phyloP scores from a whole-genome alignment of 2,329 filamentous ascomycete species.

The Penicillium sp. region DNA sequence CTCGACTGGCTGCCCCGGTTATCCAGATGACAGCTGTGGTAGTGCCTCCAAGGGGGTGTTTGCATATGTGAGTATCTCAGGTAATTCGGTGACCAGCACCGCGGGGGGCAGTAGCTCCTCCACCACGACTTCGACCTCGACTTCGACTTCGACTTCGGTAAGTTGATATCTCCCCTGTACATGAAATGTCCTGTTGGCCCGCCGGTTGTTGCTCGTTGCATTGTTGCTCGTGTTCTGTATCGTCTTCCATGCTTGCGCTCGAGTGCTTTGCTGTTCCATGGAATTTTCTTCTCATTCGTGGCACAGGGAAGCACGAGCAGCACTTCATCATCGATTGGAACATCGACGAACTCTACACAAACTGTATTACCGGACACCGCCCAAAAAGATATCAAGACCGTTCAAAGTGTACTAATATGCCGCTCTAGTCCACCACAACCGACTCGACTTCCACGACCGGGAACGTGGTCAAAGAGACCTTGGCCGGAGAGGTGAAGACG shows the following conservation, averaged over 20 bases:
- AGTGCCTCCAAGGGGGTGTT: constrained; percentile 44
- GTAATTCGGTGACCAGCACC: constrained; percentile 40
- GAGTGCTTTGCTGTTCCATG: constrained; percentile 17
- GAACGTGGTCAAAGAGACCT: constrained; percentile 29
- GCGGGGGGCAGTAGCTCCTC: constrained; percentile 26
- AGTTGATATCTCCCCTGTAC: constrained; percentile 13
- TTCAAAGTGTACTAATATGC: constrained; percentile 14
- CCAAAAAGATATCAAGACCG: background rate
- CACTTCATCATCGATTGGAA: constrained; percentile 20
- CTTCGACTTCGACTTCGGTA: constrained; percentile 32
- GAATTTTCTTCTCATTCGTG: constrained; percentile 24
- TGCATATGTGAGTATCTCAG: constrained; percentile 47
- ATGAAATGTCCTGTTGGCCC: background rate
- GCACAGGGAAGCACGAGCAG: constrained; percentile 26
- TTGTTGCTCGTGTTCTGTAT: constrained; percentile 3
- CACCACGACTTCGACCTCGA: constrained; percentile 17
- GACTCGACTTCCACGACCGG: constrained; percentile 21
- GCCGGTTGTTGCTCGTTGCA: background rate
- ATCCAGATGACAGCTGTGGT: constrained; percentile 51
- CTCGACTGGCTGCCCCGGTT: constrained; percentile 51
- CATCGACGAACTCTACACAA: constrained; percentile 17
- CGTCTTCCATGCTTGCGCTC: constrained; percentile 14
- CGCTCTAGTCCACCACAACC: constrained; percentile 20
- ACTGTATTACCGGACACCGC: constrained; percentile 16
- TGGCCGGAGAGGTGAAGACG: constrained; percentile 34